A percentile compares a stretch with the other conserved stretches of the same genome.
Evolutionary conservation across 2,329 filamentous ascomycete species (phyloP).

Genomic region (Fusarium sublunatum): DNA sequence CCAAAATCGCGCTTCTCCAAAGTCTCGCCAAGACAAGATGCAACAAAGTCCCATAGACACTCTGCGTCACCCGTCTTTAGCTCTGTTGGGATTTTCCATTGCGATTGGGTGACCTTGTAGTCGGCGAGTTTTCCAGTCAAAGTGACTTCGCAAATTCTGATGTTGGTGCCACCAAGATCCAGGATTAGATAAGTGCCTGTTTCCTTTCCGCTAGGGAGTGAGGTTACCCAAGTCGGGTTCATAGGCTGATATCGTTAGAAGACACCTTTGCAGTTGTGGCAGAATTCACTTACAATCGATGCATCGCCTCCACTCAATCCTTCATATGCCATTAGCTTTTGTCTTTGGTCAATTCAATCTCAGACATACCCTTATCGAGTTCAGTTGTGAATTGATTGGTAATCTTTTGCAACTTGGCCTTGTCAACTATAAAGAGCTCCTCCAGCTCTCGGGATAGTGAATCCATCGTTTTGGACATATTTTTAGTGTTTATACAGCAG

Average conservation of each 20-base stretch:
- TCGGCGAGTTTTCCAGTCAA: conserved; percentile 87
- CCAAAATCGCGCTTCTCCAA: conserved; percentile 84
- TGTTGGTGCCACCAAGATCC: conserved; percentile 95
- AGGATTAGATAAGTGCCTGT: conserved; percentile 87
- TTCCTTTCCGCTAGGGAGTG: conserved; percentile 85
- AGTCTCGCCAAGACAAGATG: conserved; percentile 90
- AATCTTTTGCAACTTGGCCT: conserved; percentile 85
- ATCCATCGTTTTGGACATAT: too few relatives aligned
- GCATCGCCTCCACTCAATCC: conserved; percentile 87
- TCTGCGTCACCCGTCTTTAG: conserved; percentile 85
- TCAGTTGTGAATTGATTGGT: conserved; percentile 89
- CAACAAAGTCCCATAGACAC: conserved; percentile 93
- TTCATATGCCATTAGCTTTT: conserved; percentile 48
- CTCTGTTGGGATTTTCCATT: conserved; percentile 93
- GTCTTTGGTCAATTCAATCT: background rate
- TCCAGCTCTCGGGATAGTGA: conserved; percentile 72
- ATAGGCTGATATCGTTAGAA: conserved; percentile 73
- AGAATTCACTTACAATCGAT: conserved; percentile 77
- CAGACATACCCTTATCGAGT: conserved; percentile 77
- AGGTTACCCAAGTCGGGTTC: conserved; percentile 97
- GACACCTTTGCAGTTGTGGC: background rate
- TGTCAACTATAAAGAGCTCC: conserved; percentile 81
- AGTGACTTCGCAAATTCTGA: conserved; percentile 92
- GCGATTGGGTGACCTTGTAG: conserved; percentile 94
- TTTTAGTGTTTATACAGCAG: too few relatives aligned